Base-by-base conservation (phyloP, 1,139 yeast genomes). In the Diutina scorzettiae region DNA sequence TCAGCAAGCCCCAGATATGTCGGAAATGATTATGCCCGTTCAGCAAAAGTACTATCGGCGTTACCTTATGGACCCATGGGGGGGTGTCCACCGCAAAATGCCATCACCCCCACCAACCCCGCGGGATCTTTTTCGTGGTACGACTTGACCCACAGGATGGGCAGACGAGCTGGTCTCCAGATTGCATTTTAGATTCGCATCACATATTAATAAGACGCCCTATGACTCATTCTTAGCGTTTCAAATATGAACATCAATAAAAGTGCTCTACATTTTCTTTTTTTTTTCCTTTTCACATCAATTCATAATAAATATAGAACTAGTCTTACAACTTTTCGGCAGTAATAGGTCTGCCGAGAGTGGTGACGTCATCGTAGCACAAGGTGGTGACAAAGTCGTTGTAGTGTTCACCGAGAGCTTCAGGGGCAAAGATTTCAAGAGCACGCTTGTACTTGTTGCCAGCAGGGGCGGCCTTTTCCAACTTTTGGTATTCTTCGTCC, bases 361-460 rank as follows among this genome's bases (percentile, higher is more conserved):
- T 78, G 45, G 81, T 73, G 47, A 82, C 74, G 46, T 80, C 82
- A 51, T 80, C 84, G 59, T 81, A 81, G 53, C 80, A 63, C 59
- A 57, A 55, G 30, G 81, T 77, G 41, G 93, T 82, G 53, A 82
- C 74, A 60, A 82, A 82, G 56, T 81, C 89, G 45, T 83, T 75
- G 61, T 79, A 78, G 54, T 68, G 71, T 53, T 76, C 78, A 50
- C 77, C 83, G 50, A 76, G 67, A 47, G 79, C 76, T 59, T 78
- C 84, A 31, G 83, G 82, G 49, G 64, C 73, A 60, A 78, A 76
- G 64, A 71, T 75, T 44, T 66, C 71, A 51, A 78, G 75, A 48
- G 85, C 91, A 46, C 73, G 76, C 63, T 74, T 69, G 57, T 81
- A 76, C 53, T 71, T 64, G 56, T 72, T 68, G 45, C 83, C 82